Percentiles rank a stretch among this genome's conserved stretches.
Conservation (phyloP, 176 grass and related monocot genomes). For the Raddia guianensis region DNA sequence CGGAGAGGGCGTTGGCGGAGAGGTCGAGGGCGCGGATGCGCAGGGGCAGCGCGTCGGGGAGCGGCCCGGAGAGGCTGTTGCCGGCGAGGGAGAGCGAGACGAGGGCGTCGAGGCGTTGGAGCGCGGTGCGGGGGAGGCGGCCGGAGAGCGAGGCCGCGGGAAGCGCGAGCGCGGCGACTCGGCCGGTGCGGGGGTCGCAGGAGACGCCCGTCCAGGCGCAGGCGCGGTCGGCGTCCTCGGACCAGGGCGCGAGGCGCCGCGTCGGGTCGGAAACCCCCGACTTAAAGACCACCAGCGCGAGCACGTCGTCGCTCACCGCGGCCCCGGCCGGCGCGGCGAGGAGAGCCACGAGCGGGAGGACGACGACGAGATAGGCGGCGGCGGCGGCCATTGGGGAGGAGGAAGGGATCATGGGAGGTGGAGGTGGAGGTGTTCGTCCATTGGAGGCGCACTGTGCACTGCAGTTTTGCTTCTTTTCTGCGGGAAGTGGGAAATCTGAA, state of each 20-base stretch:
- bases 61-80: conserved; percentile 61
- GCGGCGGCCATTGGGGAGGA: not conserved
- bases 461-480: conserved; percentile 1
- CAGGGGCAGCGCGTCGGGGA: conserved; percentile 48
- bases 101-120: conserved; percentile 68
- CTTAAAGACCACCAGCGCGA: conserved; percentile 86
- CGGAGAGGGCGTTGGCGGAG: conserved; percentile 59
- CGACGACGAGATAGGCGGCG: not conserved
- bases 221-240: conserved; percentile 74
- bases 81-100: conserved; percentile 55
- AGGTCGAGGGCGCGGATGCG: conserved; percentile 56
- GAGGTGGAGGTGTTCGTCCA: conserved; percentile 23
- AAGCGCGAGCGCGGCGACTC: conserved; percentile 52
- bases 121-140: conserved; percentile 62
- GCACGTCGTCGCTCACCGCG: conserved; percentile 73
- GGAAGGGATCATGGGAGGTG: conserved; percentile 27
- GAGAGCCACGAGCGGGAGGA: conserved; percentile 29
- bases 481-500: not conserved
- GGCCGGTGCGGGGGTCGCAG: conserved; percentile 51
- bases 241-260: conserved; percentile 63
- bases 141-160: conserved; percentile 58
- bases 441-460: conserved; percentile 25
- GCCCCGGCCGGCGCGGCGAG: conserved; percentile 4
- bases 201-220: conserved; percentile 65
- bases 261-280: conserved; percentile 59